Percentiles rank a stretch among this genome's conserved stretches.
phyloP scores from a whole-genome alignment of 345 rosid species.

The Murraya koenigii region DNA sequence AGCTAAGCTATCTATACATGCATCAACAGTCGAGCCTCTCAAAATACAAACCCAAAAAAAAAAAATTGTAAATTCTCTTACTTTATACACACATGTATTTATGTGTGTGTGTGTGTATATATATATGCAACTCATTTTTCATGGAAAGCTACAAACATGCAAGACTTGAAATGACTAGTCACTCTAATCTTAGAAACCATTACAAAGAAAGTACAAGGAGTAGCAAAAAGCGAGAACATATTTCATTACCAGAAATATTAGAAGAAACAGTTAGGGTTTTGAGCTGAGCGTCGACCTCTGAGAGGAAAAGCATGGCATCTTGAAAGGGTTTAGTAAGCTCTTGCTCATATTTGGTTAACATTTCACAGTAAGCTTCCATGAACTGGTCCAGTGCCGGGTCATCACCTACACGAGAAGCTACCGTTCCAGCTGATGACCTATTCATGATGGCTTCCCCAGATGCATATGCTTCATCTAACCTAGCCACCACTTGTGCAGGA shows the following conservation, averaged over 20 bases:
- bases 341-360: slow-evolving; percentile 44
- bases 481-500: slow-evolving; percentile 42
- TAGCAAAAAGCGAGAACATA: background rate
- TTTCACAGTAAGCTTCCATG: slow-evolving; percentile 55
- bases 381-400: slow-evolving; percentile 50
- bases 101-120: no score
- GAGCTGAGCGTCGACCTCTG: slow-evolving; percentile 38
- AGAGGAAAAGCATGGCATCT: slow-evolving; percentile 45
- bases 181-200: background rate
- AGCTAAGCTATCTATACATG: background rate
- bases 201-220: background rate
- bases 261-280: slow-evolving; percentile 34
- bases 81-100: background rate
- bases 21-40: background rate
- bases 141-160: background rate
- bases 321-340: slow-evolving; percentile 44
- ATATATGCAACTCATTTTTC: background rate
- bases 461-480: slow-evolving; percentile 36
- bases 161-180: background rate
- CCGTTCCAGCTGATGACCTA: slow-evolving; percentile 11
- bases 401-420: slow-evolving; percentile 22
- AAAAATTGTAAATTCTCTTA: background rate
- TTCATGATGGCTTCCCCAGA: slow-evolving; percentile 26
- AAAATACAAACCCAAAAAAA: background rate
- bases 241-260: slow-evolving; percentile 26